Conservation (phyloP, 495 filamentous ascomycete genomes). For the Penicillium alfredii region DNA sequence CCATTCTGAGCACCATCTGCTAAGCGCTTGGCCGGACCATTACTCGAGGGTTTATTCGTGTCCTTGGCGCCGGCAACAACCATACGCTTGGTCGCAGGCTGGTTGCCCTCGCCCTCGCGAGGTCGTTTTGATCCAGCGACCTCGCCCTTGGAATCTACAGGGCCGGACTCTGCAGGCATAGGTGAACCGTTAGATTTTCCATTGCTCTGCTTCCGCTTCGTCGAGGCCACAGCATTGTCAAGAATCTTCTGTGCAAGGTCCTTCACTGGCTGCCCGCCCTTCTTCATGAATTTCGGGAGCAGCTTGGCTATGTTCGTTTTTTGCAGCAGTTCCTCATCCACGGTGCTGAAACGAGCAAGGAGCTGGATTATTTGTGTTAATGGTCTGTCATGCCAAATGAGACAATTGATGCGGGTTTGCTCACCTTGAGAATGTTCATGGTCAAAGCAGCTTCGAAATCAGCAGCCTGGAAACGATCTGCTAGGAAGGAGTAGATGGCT, state of each 20-base stretch:
- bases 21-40: conserved; percentile 20
- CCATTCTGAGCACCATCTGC: conserved; percentile 21
- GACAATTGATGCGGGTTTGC: background rate
- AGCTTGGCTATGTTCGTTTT: conserved; percentile 64
- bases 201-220: conserved; percentile 43
- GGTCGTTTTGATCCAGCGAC: conserved; percentile 42
- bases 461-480: conserved; percentile 57
- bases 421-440: conserved; percentile 57
- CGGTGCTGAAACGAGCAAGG: conserved; percentile 55
- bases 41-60: conserved; percentile 16
- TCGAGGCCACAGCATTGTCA: conserved; percentile 50
- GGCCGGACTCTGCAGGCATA: conserved; percentile 15
- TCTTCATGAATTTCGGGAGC: conserved; percentile 56
- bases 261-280: conserved; percentile 58
- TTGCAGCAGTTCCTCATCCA: conserved; percentile 56
- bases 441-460: conserved; percentile 61
- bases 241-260: conserved; percentile 50
- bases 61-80: conserved; percentile 29
- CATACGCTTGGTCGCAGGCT: conserved; percentile 36
- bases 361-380: conserved; percentile 37
- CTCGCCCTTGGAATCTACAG: conserved; percentile 21
- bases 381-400: too few relatives aligned
- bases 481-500: conserved; percentile 56
- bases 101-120: conserved; percentile 37
- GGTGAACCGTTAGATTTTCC: conserved; percentile 33